Evolutionary conservation across 2,329 filamentous ascomycete genomes (phyloP).

Genomic region (Paracoccidioides lutzii): DNA sequence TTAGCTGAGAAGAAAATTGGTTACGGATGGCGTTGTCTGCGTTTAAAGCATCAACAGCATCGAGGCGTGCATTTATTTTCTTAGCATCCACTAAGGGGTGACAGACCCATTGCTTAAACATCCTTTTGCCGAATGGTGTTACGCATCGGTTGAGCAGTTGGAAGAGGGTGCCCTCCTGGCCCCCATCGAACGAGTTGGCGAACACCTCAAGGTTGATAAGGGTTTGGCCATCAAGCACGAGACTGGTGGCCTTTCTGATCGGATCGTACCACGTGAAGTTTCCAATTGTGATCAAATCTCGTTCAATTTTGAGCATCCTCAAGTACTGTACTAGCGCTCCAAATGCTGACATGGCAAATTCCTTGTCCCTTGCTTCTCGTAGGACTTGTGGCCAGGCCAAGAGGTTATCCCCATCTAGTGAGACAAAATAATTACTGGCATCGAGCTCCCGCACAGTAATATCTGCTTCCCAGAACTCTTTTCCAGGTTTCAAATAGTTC

Average conservation of each 20-base stretch:
- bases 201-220: slow-evolving; percentile 98
- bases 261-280: slow-evolving; percentile 89
- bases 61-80: slow-evolving; percentile 84
- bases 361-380: slow-evolving; percentile 59
- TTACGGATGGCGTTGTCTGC: slow-evolving; percentile 68
- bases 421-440: slow-evolving; percentile 64
- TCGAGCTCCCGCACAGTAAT: slow-evolving; percentile 69
- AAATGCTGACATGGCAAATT: slow-evolving; percentile 77
- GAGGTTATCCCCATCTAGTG: slow-evolving; percentile 42
- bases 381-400: slow-evolving; percentile 69
- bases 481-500: slow-evolving; percentile 77
- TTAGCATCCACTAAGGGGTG: slow-evolving; percentile 77
- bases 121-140: slow-evolving; percentile 90
- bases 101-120: slow-evolving; percentile 94
- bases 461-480: slow-evolving; percentile 86
- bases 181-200: slow-evolving; percentile 79
- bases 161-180: slow-evolving; percentile 76
- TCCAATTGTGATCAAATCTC: slow-evolving; percentile 71
- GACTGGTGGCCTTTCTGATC: slow-evolving; percentile 75
- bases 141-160: slow-evolving; percentile 83
- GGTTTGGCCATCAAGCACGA: slow-evolving; percentile 90
- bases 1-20: slow-evolving; percentile 75
- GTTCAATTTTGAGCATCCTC: slow-evolving; percentile 73
- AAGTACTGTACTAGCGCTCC: slow-evolving; percentile 84
- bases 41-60: slow-evolving; percentile 88